Conservation (phyloP, 1,139 yeast genomes). For the Debaryomyces singareniensis region DNA sequence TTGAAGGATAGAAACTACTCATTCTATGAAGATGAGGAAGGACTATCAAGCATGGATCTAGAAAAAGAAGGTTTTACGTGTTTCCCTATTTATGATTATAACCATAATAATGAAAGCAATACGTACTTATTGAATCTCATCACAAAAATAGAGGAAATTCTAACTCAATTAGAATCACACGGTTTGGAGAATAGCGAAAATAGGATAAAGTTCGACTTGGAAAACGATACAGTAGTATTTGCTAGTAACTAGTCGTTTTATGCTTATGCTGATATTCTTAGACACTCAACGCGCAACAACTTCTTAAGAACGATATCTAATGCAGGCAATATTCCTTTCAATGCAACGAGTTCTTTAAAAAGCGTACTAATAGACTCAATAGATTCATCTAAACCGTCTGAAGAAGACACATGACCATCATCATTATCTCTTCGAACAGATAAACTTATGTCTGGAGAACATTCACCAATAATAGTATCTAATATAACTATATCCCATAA, state of each 20-base stretch:
- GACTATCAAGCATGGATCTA: slow-evolving; percentile 2
- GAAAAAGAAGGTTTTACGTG: slow-evolving; percentile 15
- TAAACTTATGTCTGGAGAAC: slow-evolving; percentile 17
- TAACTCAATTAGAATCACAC: slow-evolving; percentile 2
- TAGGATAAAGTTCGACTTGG: slow-evolving; percentile 19
- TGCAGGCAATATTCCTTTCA: slow-evolving; percentile 22
- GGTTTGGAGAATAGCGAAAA: slow-evolving; percentile 3
- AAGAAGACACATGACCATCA: no score
- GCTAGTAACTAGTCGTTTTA: background rate
- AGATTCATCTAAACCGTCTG: no score
- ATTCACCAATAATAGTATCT: slow-evolving; percentile 20
- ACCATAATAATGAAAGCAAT: slow-evolving; percentile 26
- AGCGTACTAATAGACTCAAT: no score
- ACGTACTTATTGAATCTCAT: slow-evolving; percentile 22
- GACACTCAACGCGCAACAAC: slow-evolving; percentile 12
- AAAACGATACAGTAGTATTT: slow-evolving; percentile 15
- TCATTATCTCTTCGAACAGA: slow-evolving; percentile 8
- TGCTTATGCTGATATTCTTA: background rate
- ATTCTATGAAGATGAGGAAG: slow-evolving; percentile 4
- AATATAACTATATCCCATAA: slow-evolving; percentile 23
- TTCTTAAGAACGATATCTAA: slow-evolving; percentile 17
- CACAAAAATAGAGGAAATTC: slow-evolving; percentile 19
- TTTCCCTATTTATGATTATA: slow-evolving; percentile 31
- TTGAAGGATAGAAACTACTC: slow-evolving; percentile 4
- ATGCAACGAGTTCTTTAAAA: slow-evolving; percentile 16